phyloP scores from a whole-genome alignment of 2,329 filamentous ascomycete species.

The Ophioceras dolichostomum region DNA sequence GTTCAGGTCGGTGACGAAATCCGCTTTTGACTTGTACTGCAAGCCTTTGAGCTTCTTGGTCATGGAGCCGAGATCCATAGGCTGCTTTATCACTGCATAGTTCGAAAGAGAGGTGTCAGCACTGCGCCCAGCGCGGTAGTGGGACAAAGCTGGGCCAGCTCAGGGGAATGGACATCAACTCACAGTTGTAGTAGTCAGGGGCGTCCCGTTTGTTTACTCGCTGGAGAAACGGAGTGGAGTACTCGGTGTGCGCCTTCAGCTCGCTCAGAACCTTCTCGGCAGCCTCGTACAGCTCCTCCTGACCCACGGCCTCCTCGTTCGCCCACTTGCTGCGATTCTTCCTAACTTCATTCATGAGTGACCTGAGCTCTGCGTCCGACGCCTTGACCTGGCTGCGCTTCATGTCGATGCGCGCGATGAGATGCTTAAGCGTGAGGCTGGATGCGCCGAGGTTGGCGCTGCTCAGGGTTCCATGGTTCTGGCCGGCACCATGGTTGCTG shows the following conservation, averaged over 20 bases:
- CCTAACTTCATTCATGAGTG: conserved; percentile 90
- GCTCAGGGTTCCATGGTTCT: conserved; percentile 78
- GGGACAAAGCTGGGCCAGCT: background rate
- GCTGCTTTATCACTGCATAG: conserved; percentile 68
- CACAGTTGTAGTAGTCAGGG: conserved; percentile 74
- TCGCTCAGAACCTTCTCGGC: conserved; percentile 94
- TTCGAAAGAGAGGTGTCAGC: conserved; percentile 28
- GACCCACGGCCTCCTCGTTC: conserved; percentile 91
- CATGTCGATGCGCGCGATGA: conserved; percentile 89
- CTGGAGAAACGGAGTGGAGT: conserved; percentile 89
- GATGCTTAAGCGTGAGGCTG: conserved; percentile 89
- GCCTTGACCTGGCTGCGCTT: conserved; percentile 84
- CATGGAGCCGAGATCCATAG: conserved; percentile 97
- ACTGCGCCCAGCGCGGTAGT: background rate
- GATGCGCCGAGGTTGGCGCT: conserved; percentile 92
- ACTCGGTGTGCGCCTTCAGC: conserved; percentile 92
- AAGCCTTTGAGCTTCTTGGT: conserved; percentile 88
- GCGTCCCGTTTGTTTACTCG: conserved; percentile 95
- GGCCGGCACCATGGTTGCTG: conserved; percentile 34
- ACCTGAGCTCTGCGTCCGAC: conserved; percentile 83
- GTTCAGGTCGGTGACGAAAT: conserved; percentile 88
- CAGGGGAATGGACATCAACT: too few relatives aligned
- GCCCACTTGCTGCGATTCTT: conserved; percentile 99
- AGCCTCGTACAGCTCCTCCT: conserved; percentile 95
- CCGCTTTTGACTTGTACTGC: conserved; percentile 76